These are phyloP conservation scores for Entrophospora sp. DNA, from an alignment of 192 early-diverging fungal genomes.

Conservation along the genomic window DNA sequence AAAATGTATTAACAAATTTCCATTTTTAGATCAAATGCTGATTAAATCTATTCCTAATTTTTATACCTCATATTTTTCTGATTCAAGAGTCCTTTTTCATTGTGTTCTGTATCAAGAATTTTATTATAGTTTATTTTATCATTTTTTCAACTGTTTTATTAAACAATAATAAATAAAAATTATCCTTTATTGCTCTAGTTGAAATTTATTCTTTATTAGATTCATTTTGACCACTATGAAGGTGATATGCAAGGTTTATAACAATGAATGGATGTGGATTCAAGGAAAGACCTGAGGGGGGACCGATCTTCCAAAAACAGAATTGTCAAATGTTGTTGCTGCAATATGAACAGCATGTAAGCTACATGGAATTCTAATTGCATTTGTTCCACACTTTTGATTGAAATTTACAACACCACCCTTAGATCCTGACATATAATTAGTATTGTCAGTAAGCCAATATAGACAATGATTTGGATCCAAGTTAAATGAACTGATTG, in stretches of 20 bases:
- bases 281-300: background rate
- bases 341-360: background rate
- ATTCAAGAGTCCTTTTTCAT: too few relatives aligned
- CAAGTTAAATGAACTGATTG: background rate
- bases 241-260: background rate
- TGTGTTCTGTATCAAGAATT: too few relatives aligned
- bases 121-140: too few relatives aligned
- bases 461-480: background rate
- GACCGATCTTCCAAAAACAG: background rate
- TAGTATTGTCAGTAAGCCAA: background rate
- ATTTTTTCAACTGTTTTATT: too few relatives aligned
- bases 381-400: background rate
- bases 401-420: background rate
- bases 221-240: background rate
- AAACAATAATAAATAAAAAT: too few relatives aligned
- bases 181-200: too few relatives aligned
- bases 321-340: background rate
- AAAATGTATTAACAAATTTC: too few relatives aligned
- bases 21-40: too few relatives aligned
- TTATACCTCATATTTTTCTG: too few relatives aligned
- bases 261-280: background rate
- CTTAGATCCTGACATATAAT: background rate
- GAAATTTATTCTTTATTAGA: background rate
- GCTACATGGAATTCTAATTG: background rate
- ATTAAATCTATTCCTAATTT: too few relatives aligned